These are phyloP conservation scores for Magnolia kwangsiensis DNA, from an alignment of 164 flowering plant genomes.

Conservation along the genomic window DNA sequence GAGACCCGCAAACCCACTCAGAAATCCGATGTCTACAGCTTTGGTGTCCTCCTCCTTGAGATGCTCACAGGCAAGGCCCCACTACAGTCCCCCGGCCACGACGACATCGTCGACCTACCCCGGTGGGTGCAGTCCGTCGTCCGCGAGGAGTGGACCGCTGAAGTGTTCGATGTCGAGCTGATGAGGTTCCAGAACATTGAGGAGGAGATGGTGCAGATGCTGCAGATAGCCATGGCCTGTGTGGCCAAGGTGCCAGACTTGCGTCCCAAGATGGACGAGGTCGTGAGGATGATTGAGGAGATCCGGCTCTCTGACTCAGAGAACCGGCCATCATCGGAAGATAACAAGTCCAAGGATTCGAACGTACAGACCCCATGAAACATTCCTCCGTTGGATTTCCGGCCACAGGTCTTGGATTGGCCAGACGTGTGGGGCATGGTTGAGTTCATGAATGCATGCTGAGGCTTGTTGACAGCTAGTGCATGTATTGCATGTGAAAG, in stretches of 20 bases:
- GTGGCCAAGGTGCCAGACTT: constrained; percentile 29
- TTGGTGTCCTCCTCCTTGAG: constrained; percentile 82
- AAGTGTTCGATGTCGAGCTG: constrained; percentile 81
- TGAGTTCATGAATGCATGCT: neutral
- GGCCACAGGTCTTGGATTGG: neutral
- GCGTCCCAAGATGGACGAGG: constrained; percentile 35
- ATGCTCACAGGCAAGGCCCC: constrained; percentile 86
- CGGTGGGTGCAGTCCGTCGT: constrained; percentile 89
- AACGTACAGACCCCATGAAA: constrained; percentile 36
- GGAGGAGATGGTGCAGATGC: constrained; percentile 84
- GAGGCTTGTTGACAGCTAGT: neutral
- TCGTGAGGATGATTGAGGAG: constrained; percentile 34
- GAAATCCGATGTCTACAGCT: constrained; percentile 86
- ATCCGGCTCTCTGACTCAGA: constrained; percentile 33
- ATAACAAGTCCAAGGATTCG: constrained; percentile 30
- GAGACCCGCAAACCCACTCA: constrained; percentile 76
- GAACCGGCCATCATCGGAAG: constrained; percentile 33
- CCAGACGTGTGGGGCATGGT: neutral
- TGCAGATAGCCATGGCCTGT: constrained; percentile 78
- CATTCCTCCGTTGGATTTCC: neutral
- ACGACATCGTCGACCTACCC: constrained; percentile 84
- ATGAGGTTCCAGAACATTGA: constrained; percentile 60
- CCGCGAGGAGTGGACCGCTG: constrained; percentile 82
- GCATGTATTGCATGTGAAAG: neutral
- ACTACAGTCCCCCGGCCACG: constrained; percentile 57